Evolutionary conservation across 805 yeast genomes (phyloP).

Genomic region (Ogataea corticis): DNA sequence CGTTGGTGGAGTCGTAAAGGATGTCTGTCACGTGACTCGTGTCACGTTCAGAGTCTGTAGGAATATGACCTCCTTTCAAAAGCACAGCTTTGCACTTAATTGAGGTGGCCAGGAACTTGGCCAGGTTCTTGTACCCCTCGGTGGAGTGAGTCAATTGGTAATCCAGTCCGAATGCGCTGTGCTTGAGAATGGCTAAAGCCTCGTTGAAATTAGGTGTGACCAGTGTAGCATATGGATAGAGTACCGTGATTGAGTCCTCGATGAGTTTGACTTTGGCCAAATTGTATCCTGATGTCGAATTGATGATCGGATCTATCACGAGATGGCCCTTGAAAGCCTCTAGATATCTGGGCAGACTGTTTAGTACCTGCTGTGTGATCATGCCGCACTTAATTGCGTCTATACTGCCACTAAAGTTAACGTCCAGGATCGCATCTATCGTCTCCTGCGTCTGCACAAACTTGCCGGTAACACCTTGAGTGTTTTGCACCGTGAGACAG

Average conservation of each 20-base stretch:
- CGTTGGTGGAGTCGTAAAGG: slow-evolving; percentile 45
- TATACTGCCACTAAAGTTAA: slow-evolving; percentile 37
- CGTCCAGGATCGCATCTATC: slow-evolving; percentile 49
- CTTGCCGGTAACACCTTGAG: slow-evolving; percentile 44
- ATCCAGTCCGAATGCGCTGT: slow-evolving; percentile 20
- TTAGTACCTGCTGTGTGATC: slow-evolving; percentile 58
- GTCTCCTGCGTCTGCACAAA: slow-evolving; percentile 43
- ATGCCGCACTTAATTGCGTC: slow-evolving; percentile 81
- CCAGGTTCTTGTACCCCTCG: slow-evolving; percentile 28
- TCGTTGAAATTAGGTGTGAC: slow-evolving; percentile 79
- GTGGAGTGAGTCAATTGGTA: slow-evolving; percentile 26
- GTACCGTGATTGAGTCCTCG: slow-evolving; percentile 31
- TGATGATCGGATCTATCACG: slow-evolving; percentile 82
- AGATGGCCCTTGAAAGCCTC: slow-evolving; percentile 32
- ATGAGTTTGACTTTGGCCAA: slow-evolving; percentile 45
- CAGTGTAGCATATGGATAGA: slow-evolving; percentile 56
- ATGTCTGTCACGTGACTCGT: slow-evolving; percentile 42
- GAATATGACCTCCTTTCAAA: slow-evolving; percentile 80
- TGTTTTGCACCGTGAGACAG: slow-evolving; percentile 81
- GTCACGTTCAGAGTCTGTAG: slow-evolving; percentile 35
- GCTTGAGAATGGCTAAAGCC: slow-evolving; percentile 39
- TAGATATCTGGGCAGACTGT: slow-evolving; percentile 42
- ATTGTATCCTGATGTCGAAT: slow-evolving; percentile 72
- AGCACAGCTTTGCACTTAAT: slow-evolving; percentile 42
- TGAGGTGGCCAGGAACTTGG: slow-evolving; percentile 38